Conservation (phyloP, 208 protist genomes). For the Leptomonas pyrrhocoris region DNA sequence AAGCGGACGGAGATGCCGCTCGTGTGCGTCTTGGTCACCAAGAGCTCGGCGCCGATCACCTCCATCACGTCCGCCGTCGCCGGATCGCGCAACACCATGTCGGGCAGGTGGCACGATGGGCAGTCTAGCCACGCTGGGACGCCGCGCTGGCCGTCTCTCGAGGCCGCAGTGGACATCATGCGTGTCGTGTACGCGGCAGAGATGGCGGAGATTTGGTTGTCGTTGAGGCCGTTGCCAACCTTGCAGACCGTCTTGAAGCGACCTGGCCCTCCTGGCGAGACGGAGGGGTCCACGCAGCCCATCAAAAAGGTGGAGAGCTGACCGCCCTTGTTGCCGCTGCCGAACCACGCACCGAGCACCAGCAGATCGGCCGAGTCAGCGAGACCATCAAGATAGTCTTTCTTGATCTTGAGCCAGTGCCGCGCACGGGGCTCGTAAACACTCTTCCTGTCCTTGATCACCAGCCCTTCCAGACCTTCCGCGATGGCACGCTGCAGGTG, state of each 20-base stretch:
- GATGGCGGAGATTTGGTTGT: constrained; percentile 54
- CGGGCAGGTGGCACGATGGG: constrained; percentile 49
- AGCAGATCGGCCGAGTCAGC: constrained; percentile 86
- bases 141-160: constrained; percentile 1
- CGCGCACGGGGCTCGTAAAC: constrained; percentile 77
- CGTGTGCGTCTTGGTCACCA: constrained; percentile 45
- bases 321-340: constrained; percentile 74
- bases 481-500: constrained; percentile 65
- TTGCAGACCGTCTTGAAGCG: constrained; percentile 86
- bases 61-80: constrained; percentile 72
- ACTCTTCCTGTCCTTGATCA: constrained; percentile 74
- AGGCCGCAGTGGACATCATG: constrained; percentile 40
- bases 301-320: constrained; percentile 78
- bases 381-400: constrained; percentile 84
- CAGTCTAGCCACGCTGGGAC: constrained; percentile 62
- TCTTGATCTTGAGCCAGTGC: constrained; percentile 92
- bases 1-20: constrained; percentile 75
- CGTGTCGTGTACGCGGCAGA: constrained; percentile 42
- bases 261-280: constrained; percentile 26
- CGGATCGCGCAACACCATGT: constrained; percentile 67
- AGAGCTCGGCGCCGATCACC: constrained; percentile 75
- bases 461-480: constrained; percentile 78
- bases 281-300: constrained; percentile 56
- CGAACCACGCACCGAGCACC: constrained; percentile 80
- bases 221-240: constrained; percentile 67